Conservation (phyloP, 208 protist species). For the Trypanosoma grayi region DNA sequence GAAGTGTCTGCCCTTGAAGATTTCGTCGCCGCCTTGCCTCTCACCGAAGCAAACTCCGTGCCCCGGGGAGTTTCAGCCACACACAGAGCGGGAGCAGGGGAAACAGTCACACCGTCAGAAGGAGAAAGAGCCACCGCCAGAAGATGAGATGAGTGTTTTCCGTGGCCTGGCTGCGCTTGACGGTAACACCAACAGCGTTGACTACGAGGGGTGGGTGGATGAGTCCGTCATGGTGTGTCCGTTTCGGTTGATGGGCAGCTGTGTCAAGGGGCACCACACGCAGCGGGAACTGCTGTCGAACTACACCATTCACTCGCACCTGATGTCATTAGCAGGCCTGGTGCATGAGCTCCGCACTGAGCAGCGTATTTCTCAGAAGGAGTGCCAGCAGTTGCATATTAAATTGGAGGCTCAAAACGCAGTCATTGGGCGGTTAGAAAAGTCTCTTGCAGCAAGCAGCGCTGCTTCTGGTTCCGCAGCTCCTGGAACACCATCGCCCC, state of each 20-base stretch:
- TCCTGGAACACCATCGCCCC: too few species aligned
- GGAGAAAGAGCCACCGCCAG: not conserved
- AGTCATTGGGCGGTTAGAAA: slow-evolving; percentile 8
- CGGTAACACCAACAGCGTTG: not conserved
- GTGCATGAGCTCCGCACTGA: slow-evolving; percentile 28
- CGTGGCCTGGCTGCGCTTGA: not conserved
- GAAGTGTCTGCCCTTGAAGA: not conserved
- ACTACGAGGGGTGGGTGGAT: slow-evolving; percentile 2
- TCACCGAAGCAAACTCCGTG: not conserved
- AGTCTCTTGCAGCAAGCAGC: not conserved
- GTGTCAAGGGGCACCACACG: slow-evolving; percentile 38
- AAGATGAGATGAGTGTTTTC: slow-evolving; percentile 14
- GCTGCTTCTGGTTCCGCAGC: not conserved
- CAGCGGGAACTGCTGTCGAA: slow-evolving; percentile 26
- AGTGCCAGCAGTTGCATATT: slow-evolving; percentile 19
- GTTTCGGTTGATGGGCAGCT: slow-evolving; percentile 32
- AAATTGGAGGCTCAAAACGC: slow-evolving; percentile 25
- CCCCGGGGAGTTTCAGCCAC: not conserved
- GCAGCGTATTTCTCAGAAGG: slow-evolving; percentile 24
- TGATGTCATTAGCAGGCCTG: slow-evolving; percentile 22
- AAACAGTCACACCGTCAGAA: not conserved
- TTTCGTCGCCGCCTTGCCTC: not conserved
- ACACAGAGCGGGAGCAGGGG: not conserved
- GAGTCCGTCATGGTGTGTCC: slow-evolving; percentile 34
- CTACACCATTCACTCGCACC: slow-evolving; percentile 17